Conservation (phyloP, 176 grass and related monocot species). For the Oryza australiensis region DNA sequence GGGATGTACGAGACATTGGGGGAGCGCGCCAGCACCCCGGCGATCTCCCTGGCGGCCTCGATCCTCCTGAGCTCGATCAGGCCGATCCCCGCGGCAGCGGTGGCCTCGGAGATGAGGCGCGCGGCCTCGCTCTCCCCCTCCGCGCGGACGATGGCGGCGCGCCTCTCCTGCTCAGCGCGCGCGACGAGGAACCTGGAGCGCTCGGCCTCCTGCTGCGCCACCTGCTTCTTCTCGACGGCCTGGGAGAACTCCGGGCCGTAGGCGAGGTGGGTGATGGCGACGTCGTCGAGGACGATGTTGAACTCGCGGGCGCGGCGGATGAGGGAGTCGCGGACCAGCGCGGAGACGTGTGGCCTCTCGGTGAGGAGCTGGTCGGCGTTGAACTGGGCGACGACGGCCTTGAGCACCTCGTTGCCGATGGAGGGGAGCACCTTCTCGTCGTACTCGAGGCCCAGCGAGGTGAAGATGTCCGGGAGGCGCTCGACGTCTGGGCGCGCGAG, state of each 20-base stretch:
- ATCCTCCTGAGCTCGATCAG: slow-evolving; percentile 89
- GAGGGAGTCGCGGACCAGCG: slow-evolving; percentile 84
- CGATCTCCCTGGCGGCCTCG: slow-evolving; percentile 87
- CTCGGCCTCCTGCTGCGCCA: slow-evolving; percentile 99
- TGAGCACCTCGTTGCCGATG: slow-evolving; percentile 98
- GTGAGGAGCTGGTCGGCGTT: slow-evolving; percentile 99
- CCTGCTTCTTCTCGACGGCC: slow-evolving; percentile 99
- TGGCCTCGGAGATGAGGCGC: slow-evolving; percentile 83
- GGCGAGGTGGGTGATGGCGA: slow-evolving; percentile 93
- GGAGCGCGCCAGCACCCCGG: slow-evolving; percentile 48
- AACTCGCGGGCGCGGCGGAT: slow-evolving; percentile 73
- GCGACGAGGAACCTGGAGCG: slow-evolving; percentile 99
- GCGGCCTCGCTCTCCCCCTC: slow-evolving; percentile 92
- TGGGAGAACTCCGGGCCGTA: slow-evolving; percentile 81
- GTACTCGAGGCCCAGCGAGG: slow-evolving; percentile 96
- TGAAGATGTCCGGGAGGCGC: slow-evolving; percentile 81
- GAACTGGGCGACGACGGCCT: slow-evolving; percentile 98
- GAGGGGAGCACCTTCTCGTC: slow-evolving; percentile 98
- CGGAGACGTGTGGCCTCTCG: slow-evolving; percentile 86
- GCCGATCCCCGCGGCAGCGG: slow-evolving; percentile 46
- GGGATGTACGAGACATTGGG: slow-evolving; percentile 80
- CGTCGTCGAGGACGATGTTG: slow-evolving; percentile 92
- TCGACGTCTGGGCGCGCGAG: slow-evolving; percentile 72
- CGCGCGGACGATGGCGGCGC: slow-evolving; percentile 78
- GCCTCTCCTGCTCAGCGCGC: slow-evolving; percentile 85